Evolutionary conservation across 352 stramenopile genomes (phyloP).

Genomic region (Pythium sp.): DNA sequence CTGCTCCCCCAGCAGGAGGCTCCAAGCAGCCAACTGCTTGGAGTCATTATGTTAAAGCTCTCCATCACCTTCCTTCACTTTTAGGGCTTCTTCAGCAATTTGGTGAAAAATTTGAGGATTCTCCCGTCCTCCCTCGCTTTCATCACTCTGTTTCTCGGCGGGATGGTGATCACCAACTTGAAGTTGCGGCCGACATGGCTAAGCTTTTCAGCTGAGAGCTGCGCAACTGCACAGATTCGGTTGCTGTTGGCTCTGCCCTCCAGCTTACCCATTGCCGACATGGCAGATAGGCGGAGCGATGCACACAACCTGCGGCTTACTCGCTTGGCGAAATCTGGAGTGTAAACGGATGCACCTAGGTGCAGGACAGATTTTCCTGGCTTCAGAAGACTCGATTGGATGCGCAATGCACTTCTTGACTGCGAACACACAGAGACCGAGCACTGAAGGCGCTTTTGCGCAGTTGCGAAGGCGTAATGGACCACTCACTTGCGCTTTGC

Average conservation of each 20-base stretch:
- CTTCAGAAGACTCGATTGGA: background rate
- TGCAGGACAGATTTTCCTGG: background rate
- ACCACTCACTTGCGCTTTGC: background rate
- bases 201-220: background rate
- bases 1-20: too few relatives aligned
- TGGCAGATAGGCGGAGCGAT: background rate
- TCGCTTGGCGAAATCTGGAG: too few relatives aligned
- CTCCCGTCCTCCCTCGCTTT: background rate
- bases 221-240: background rate
- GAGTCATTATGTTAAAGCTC: too few relatives aligned
- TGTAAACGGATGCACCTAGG: background rate
- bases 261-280: too few relatives aligned
- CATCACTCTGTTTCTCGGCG: background rate
- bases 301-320: too few relatives aligned
- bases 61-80: too few relatives aligned
- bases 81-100: background rate
- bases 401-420: background rate
- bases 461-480: background rate
- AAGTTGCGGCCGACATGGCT: constrained; percentile 1
- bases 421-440: background rate
- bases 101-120: background rate
- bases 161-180: background rate
- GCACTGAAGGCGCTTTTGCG: background rate
- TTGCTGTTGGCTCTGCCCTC: too few relatives aligned
- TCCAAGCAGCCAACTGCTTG: too few relatives aligned